Evolutionary conservation across 345 rosid genomes (phyloP).

Genomic region (Salix koriyanagi): DNA sequence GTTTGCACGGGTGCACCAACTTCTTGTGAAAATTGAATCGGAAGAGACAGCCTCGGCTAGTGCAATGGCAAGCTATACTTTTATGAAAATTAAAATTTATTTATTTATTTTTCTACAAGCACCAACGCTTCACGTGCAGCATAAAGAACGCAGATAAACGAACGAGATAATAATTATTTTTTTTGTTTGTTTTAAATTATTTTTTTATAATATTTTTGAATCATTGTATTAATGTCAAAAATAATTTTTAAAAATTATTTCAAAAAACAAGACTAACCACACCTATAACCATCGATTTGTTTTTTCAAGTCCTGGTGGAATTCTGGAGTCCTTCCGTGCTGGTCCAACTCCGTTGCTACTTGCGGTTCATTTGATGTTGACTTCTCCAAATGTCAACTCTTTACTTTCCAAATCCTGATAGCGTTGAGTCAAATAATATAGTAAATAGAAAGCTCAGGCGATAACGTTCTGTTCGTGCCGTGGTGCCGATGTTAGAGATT

Average conservation of each 20-base stretch:
- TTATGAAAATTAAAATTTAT: neutral
- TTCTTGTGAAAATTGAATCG: neutral
- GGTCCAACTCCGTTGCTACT: neutral
- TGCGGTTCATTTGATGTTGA: neutral
- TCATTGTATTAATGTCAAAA: too few relatives aligned
- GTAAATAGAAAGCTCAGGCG: neutral
- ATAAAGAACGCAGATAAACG: neutral
- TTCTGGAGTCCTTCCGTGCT: neutral
- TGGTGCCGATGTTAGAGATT: neutral
- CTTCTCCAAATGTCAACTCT: neutral
- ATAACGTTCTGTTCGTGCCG: neutral
- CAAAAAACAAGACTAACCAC: too few relatives aligned
- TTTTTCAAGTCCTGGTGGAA: neutral
- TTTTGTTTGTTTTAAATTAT: too few relatives aligned
- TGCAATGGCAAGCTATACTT: slow-evolving; percentile 20
- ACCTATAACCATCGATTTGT: too few relatives aligned
- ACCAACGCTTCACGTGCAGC: neutral
- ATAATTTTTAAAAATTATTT: too few relatives aligned
- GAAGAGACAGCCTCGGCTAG: slow-evolving; percentile 8
- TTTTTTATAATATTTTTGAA: too few relatives aligned
- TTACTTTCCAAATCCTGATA: neutral
- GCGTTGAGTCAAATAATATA: neutral
- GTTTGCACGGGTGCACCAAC: neutral
- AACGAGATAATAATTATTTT: neutral
- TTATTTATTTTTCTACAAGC: too few relatives aligned